Base-by-base conservation (phyloP, 106 monocot species). In the Dactylorhiza incarnata region DNA sequence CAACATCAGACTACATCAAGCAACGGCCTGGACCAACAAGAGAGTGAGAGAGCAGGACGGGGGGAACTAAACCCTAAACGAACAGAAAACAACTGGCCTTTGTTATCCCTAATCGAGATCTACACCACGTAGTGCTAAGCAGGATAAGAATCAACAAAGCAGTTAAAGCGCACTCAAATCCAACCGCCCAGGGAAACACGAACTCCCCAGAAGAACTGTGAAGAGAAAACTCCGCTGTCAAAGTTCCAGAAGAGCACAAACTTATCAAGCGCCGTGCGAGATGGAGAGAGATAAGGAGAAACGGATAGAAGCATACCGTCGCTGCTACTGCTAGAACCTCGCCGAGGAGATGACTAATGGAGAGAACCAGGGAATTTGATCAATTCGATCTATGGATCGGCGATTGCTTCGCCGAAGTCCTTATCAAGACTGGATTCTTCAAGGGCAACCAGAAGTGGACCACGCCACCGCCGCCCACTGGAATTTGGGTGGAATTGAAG, bases 21-120 rank as follows among this genome's bases (percentile, higher is more conserved):
- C 58, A 58, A 37, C 58, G 19, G 58, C 19, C n/a, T 37, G 22
- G 54, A 59, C 9, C 7, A 19, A 9, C 37, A 37, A 20, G 7
- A 59, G 22, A 59, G 6, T 20, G 37, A 37, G 37, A 37, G 37
- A 37, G 37, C 58, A 9, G 5, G 5, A 54, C 11, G 14, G 15
- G 13, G 54, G n/a, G 3, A 37, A 37, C 37, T 37, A 37, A 37
- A 37, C 37, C 37, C n/a, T n/a, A 12, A 53, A 53, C 52, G 19
- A 56, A 56, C 56, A 20, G 55, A 6, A 56, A 56, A 20, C 17
- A 56, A 56, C 5, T 19, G 6, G 25, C 22, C 16, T 63, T 10
- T 26, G 24, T n/a, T 24, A 63, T 63, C 63, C 63, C 63, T 26
- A 63, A 63, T 56, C 63, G 25, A 63, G 63, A 63, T 63, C 26